Conservation (phyloP, 2,329 filamentous ascomycete species). For the Penicillium psychrosexuale region DNA sequence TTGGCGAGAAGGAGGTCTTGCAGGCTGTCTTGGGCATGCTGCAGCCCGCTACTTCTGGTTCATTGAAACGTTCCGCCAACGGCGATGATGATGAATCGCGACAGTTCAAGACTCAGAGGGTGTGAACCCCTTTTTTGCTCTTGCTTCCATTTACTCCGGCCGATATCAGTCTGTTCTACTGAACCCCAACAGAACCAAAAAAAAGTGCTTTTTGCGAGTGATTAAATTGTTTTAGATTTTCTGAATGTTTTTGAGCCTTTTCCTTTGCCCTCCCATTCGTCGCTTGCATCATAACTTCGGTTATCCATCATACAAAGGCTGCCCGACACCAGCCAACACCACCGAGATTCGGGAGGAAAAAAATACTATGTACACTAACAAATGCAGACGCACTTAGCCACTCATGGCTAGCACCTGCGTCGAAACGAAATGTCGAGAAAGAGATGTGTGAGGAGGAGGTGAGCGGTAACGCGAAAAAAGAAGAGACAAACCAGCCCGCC, state of each 20-base stretch:
- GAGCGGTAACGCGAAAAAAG: slow-evolving; percentile 5
- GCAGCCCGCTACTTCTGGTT: slow-evolving; percentile 21
- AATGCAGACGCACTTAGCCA: slow-evolving; percentile 19
- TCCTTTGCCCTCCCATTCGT: slow-evolving; percentile 23
- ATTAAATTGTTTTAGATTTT: slow-evolving; percentile 33
- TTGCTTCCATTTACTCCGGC: background rate
- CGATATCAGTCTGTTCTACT: slow-evolving; percentile 3
- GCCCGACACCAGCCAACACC: slow-evolving; percentile 14
- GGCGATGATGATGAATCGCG: slow-evolving; percentile 25
- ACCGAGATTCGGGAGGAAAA: slow-evolving; percentile 17
- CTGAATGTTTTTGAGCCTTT: slow-evolving; percentile 26
- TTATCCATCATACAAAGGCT: slow-evolving; percentile 36
- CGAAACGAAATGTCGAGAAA: slow-evolving; percentile 9
- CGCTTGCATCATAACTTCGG: slow-evolving; percentile 37
- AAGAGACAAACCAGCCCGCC: slow-evolving; percentile 13
- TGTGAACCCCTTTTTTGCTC: slow-evolving; percentile 13
- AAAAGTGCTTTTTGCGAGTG: slow-evolving; percentile 21
- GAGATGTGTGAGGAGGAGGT: slow-evolving; percentile 6
- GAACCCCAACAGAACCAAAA: slow-evolving; percentile 9
- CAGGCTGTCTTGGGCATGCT: slow-evolving; percentile 50
- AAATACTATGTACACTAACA: slow-evolving; percentile 40
- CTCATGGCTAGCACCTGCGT: slow-evolving; percentile 13
- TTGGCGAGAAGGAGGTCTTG: slow-evolving; percentile 70
- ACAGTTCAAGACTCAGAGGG: slow-evolving; percentile 28
- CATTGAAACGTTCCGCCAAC: slow-evolving; percentile 33